Conservation (phyloP, 768 basidiomycete species). For the Agrocybe praecox region DNA sequence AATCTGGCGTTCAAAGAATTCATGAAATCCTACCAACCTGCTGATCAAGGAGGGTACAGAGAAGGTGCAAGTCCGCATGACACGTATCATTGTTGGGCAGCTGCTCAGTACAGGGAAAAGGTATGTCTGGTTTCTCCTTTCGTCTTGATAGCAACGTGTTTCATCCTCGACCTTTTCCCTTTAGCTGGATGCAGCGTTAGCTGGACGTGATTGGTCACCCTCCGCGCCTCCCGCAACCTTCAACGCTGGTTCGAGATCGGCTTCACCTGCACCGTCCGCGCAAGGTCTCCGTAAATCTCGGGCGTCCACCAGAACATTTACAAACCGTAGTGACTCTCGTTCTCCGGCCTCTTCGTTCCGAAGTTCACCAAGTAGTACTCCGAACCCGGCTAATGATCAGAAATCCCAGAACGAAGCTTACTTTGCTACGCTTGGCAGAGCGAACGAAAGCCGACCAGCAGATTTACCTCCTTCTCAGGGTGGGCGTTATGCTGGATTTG, state of each 20-base stretch:
- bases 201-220: constrained; percentile 79
- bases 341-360: constrained; percentile 55
- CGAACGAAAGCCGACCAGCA: constrained; percentile 77
- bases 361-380: constrained; percentile 45
- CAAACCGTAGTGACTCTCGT: constrained; percentile 55
- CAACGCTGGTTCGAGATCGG: constrained; percentile 36
- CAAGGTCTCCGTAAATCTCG: constrained; percentile 90
- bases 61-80: constrained; percentile 65
- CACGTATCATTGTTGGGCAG: constrained; percentile 93
- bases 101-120: constrained; percentile 93
- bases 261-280: constrained; percentile 64
- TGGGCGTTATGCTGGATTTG: constrained; percentile 92
- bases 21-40: constrained; percentile 67
- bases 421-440: constrained; percentile 80
- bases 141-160: constrained; percentile 12
- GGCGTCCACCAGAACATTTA: constrained; percentile 58
- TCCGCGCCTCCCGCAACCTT: constrained; percentile 64
- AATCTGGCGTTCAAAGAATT: constrained; percentile 84
- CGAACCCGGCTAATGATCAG: constrained; percentile 50
- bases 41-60: constrained; percentile 70
- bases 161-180: constrained; percentile 19
- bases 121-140: constrained; percentile 40
- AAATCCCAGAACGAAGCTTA: constrained; percentile 86
- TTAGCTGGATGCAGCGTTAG: constrained; percentile 78
- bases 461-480: constrained; percentile 93